Conservation (phyloP, 1,139 yeast genomes). For the Hemisphaericaspora lyxosophila region DNA sequence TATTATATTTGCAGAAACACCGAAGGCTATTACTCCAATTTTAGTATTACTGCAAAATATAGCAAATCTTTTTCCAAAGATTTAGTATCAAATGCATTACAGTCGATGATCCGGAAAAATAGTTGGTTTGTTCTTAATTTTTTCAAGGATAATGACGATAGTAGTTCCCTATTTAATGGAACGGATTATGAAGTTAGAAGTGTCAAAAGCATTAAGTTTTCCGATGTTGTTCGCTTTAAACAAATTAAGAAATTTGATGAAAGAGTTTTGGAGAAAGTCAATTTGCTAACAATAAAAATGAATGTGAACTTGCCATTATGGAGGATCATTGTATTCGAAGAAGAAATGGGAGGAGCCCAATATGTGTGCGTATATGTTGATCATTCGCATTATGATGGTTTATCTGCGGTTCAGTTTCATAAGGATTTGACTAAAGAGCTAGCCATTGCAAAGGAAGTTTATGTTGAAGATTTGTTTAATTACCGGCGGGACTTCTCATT, state of each 20-base stretch:
- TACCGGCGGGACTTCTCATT: conserved; percentile 11
- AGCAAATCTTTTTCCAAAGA: conserved; percentile 17
- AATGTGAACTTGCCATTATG: conserved; percentile 29
- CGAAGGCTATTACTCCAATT: conserved; percentile 26
- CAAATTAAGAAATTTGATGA: conserved; percentile 19
- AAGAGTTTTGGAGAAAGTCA: conserved; percentile 17
- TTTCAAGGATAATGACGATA: conserved; percentile 15
- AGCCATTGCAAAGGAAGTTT: conserved; percentile 8
- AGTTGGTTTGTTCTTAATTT: conserved; percentile 24
- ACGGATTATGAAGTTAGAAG: conserved; percentile 21
- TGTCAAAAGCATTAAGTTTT: conserved; percentile 21
- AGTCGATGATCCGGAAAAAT: conserved; percentile 20
- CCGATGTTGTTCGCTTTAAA: conserved; percentile 26
- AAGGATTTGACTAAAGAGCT: conserved; percentile 24
- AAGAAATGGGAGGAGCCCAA: conserved; percentile 18
- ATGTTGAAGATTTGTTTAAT: conserved; percentile 11
- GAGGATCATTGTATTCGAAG: conserved; percentile 26
- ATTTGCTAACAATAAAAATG: conserved; percentile 17
- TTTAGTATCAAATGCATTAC: conserved; percentile 27
- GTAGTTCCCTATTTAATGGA: conserved; percentile 10
- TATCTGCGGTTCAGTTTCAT: conserved; percentile 33
- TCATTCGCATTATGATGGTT: conserved; percentile 39
- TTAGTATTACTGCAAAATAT: conserved; percentile 28
- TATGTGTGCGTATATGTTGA: conserved; percentile 30
- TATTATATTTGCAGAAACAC: conserved; percentile 28